Base-by-base conservation (phyloP, 2,329 filamentous ascomycete genomes). In the Exophiala sideris region DNA sequence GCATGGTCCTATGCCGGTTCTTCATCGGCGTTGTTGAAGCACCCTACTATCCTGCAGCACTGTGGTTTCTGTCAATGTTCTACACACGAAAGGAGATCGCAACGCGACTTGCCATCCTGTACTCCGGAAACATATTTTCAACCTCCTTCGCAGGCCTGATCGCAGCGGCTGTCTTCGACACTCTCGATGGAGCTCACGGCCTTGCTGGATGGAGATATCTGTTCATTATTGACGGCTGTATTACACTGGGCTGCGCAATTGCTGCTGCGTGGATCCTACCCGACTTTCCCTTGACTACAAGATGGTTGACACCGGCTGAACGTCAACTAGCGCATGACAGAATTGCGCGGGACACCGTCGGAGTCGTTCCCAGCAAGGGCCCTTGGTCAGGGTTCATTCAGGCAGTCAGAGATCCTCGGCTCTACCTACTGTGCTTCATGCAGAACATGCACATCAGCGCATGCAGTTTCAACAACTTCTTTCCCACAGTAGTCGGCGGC, bases 51-150 rank as follows among this genome's bases (percentile, higher is more conserved):
- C 83, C 84, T 0, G 84, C 81, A 85, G 44, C 73, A 85, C 14
- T 84, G 79, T 0, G 83, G 84, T 59, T 87, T 81, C 78, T 60
- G 10, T 48, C 48, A 3, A 18, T 51, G 20, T 56, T 56, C 44
- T 87, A 87, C 67, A 86, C 83, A 1, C 75, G 82, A 40, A 76
- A 78, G 45, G 80, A 83, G 68, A 64, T 84, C 57, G 76, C 78
- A 12, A 71, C 71, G 46, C 34, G 61, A 14, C 81, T 83, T 61
- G 79, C 80, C 51, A 75, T 84, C 29, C 67, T 84, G 18, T 84
- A 83, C 67, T 79, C 79, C 56, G 79, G 80, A 1, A 82, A 82
- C 63, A 76, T 83, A 58, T 77, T 84, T 59, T 81, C 81, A 42
- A 81, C 81, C 45, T 79, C 80, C 48, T 84, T 84, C 62, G 81